Percentiles rank a stretch among this genome's conserved stretches.
Evolutionary conservation across 139 green algal genomes (phyloP).

Genomic region (Tetraselmis striata): DNA sequence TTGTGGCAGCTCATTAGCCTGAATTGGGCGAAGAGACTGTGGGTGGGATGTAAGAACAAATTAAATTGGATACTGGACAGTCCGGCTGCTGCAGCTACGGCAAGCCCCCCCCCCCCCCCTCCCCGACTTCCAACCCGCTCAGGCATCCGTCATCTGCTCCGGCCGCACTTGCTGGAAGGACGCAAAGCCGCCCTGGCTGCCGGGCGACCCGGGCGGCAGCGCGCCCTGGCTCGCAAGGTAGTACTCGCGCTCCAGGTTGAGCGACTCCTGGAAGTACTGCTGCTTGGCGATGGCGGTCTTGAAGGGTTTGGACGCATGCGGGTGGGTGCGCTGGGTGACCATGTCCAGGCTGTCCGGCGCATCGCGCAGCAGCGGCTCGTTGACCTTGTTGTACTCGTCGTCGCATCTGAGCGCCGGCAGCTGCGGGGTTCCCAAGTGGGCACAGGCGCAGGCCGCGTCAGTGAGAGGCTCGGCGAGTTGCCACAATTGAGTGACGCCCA

Average conservation of each 20-base stretch:
- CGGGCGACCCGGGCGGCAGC: not conserved
- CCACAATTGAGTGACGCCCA: too few relatives aligned
- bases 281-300: not conserved
- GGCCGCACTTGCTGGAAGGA: not conserved
- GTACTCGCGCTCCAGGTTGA: not conserved
- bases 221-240: not conserved
- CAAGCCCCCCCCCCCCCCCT: too few relatives aligned
- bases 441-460: too few relatives aligned
- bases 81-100: too few relatives aligned
- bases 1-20: too few relatives aligned
- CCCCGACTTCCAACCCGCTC: too few relatives aligned
- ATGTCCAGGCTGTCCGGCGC: not conserved
- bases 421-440: too few relatives aligned
- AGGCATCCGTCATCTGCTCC: not conserved
- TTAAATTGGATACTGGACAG: too few relatives aligned
- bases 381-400: not conserved
- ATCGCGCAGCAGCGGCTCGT: not conserved
- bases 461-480: too few relatives aligned
- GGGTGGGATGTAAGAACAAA: too few relatives aligned
- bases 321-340: not conserved
- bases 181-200: not conserved
- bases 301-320: not conserved
- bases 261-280: not conserved
- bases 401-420: not conserved
- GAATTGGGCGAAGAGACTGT: too few relatives aligned